phyloP scores from a whole-genome alignment of 208 protist genomes.

The Phytomonas sp. region DNA sequence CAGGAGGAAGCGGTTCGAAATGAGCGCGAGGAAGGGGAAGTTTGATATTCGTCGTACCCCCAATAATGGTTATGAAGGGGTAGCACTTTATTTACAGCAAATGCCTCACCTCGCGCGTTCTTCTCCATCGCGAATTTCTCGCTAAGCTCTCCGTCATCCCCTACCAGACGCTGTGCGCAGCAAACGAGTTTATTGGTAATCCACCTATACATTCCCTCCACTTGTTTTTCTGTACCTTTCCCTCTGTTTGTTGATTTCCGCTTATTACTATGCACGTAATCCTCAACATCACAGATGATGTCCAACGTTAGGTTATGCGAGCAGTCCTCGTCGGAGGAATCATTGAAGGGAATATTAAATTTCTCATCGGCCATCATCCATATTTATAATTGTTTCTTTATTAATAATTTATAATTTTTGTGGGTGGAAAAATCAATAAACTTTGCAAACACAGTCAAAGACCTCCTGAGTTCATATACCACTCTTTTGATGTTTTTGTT shows the following conservation, averaged over 20 bases:
- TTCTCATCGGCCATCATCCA: not conserved
- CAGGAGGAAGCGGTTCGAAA: not conserved
- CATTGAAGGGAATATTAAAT: conserved; percentile 48
- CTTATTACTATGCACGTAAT: not conserved
- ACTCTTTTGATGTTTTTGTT: not conserved
- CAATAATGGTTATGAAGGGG: not conserved
- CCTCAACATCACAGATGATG: conserved; percentile 9
- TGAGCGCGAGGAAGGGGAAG: not conserved
- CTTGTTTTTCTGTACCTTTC: not conserved
- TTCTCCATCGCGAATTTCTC: not conserved
- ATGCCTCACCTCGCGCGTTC: too few relatives aligned
- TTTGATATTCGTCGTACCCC: conserved; percentile 15
- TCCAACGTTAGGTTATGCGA: conserved; percentile 34
- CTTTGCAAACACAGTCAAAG: too few relatives aligned
- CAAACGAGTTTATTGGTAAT: not conserved
- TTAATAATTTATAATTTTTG: not conserved
- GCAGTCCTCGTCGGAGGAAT: conserved; percentile 66
- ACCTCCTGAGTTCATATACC: not conserved
- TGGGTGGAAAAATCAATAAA: too few relatives aligned
- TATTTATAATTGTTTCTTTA: not conserved
- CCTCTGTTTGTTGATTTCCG: not conserved
- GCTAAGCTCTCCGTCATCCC: not conserved
- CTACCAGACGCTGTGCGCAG: not conserved
- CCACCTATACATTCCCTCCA: not conserved
- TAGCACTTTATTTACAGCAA: too few relatives aligned